Percentiles rank a stretch among this genome's conserved stretches.
Conservation (phyloP, 768 basidiomycete species). For the Lactarius sanguifluus region DNA sequence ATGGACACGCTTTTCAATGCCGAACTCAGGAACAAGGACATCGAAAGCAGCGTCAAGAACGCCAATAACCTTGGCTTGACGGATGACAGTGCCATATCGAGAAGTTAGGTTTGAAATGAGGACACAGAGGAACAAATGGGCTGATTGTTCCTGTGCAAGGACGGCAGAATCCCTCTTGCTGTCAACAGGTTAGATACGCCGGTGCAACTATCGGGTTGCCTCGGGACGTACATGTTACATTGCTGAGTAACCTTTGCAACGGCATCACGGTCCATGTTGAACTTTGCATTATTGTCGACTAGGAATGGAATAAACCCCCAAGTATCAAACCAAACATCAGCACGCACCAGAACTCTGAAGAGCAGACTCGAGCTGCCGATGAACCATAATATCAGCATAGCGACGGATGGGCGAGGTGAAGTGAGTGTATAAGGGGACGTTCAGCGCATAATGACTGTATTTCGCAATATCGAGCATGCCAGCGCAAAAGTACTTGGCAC, state of each 20-base stretch:
- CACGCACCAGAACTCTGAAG: slow-evolving; percentile 65
- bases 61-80: slow-evolving; percentile 91
- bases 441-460: slow-evolving; percentile 91
- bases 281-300: slow-evolving; percentile 57
- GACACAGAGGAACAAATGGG: slow-evolving; percentile 92
- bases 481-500: slow-evolving; percentile 97
- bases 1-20: slow-evolving; percentile 98
- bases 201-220: background rate
- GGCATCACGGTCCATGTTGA: slow-evolving; percentile 96
- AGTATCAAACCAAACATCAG: background rate
- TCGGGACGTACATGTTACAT: slow-evolving; percentile 80
- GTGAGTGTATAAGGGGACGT: slow-evolving; percentile 88
- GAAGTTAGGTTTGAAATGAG: slow-evolving; percentile 93
- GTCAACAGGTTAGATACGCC: slow-evolving; percentile 23
- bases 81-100: slow-evolving; percentile 92
- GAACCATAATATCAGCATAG: slow-evolving; percentile 92
- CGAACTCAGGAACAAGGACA: slow-evolving; percentile 93
- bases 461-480: slow-evolving; percentile 99
- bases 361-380: slow-evolving; percentile 93
- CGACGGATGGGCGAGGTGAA: slow-evolving; percentile 92
- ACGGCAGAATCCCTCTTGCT: slow-evolving; percentile 90
- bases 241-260: slow-evolving; percentile 98
- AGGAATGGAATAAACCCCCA: slow-evolving; percentile 13
- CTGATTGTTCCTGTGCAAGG: slow-evolving; percentile 94
- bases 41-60: slow-evolving; percentile 99